Evolutionary conservation across 371 early-diverging fungal genomes (phyloP).

Genomic region (Mortierella sp.): DNA sequence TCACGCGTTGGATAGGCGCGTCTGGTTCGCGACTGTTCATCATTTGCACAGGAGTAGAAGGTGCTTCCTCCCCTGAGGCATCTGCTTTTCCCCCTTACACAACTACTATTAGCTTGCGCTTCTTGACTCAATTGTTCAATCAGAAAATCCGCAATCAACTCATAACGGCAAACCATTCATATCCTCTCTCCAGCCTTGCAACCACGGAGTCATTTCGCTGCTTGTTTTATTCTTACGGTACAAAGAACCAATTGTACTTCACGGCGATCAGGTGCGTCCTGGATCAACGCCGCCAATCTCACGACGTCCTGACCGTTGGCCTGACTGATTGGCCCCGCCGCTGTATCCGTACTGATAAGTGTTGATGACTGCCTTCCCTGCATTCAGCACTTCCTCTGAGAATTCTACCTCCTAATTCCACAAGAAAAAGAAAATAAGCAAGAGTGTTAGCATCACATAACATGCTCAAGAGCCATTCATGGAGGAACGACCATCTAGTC

Average conservation of each 20-base stretch:
- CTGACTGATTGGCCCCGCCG: conserved; percentile 70
- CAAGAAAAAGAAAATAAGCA: neutral
- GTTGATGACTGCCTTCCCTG: conserved; percentile 69
- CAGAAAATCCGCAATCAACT: too few relatives aligned
- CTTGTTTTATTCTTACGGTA: too few relatives aligned
- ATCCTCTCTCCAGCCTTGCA: too few relatives aligned
- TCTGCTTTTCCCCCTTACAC: too few relatives aligned
- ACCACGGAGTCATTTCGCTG: too few relatives aligned
- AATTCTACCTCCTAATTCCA: conserved; percentile 65
- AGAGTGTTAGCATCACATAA: neutral
- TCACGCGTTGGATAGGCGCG: too few relatives aligned
- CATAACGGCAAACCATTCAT: too few relatives aligned
- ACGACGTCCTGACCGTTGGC: conserved; percentile 67
- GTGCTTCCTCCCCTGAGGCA: too few relatives aligned
- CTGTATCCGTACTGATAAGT: conserved; percentile 71
- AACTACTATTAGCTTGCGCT: too few relatives aligned
- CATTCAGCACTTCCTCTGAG: conserved; percentile 75
- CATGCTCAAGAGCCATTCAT: too few relatives aligned
- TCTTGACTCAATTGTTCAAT: too few relatives aligned
- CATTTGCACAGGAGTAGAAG: too few relatives aligned
- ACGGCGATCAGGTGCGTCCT: conserved; percentile 55
- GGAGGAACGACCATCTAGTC: conserved; percentile 21
- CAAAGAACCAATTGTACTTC: conserved; percentile 58
- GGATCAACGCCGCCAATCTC: conserved; percentile 63
- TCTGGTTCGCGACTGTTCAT: neutral